These are phyloP conservation scores for Melastoma candidum DNA, from an alignment of 441 rosid genomes.

Conservation along the genomic window DNA sequence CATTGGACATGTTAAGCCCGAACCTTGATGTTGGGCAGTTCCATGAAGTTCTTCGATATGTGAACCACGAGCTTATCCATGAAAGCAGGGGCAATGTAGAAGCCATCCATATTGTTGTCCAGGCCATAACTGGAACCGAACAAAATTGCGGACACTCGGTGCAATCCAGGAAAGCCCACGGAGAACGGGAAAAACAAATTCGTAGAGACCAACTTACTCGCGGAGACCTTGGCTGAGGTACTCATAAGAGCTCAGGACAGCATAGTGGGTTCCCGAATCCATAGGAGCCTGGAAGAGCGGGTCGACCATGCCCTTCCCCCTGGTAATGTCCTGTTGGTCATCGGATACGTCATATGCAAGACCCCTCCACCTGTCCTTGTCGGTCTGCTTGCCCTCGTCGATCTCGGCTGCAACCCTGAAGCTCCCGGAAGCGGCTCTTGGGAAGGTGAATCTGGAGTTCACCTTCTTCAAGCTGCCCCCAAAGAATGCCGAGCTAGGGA, in stretches of 20 bases:
- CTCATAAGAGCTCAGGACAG: conserved; percentile 15
- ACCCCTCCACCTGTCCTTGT: conserved; percentile 15
- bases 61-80: conserved; percentile 21
- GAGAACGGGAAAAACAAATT: neutral
- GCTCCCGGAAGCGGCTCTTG: conserved; percentile 11
- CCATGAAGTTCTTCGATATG: conserved; percentile 20
- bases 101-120: conserved; percentile 20
- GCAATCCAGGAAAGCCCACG: neutral
- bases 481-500: conserved; percentile 12
- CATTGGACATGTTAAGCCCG: neutral
- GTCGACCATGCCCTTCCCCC: conserved; percentile 18
- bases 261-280: conserved; percentile 13
- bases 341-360: conserved; percentile 15
- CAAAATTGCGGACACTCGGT: neutral
- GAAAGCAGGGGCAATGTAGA: conserved; percentile 19
- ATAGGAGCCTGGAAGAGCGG: conserved; percentile 16
- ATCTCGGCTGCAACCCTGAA: conserved; percentile 13
- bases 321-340: conserved; percentile 20
- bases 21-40: conserved; percentile 18
- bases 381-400: conserved; percentile 8
- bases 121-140: conserved; percentile 12
- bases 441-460: conserved; percentile 10
- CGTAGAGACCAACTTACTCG: conserved; percentile 5
- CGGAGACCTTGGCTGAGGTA: conserved; percentile 14
- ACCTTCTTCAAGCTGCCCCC: conserved; percentile 14